Conservation (phyloP, 108 stramenopile species). For the Tribonema minus region DNA sequence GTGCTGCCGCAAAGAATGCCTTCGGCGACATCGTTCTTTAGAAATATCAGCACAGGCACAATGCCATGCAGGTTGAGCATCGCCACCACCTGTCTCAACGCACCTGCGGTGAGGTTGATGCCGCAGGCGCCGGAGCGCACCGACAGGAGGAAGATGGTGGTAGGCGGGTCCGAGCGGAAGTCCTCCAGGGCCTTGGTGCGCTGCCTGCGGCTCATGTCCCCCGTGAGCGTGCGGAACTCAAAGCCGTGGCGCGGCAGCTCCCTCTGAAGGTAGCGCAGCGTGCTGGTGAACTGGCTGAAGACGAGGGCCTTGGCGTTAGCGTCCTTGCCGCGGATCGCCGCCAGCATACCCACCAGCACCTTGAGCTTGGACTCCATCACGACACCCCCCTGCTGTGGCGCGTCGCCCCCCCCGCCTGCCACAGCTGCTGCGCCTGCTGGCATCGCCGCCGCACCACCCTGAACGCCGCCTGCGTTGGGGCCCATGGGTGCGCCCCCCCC, state of each 20-base stretch:
- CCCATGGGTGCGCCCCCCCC: no score
- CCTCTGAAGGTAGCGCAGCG: slow-evolving; percentile 8
- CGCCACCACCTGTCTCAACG: no score
- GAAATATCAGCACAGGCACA: no score
- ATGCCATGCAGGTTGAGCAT: no score
- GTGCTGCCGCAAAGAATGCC: no score
- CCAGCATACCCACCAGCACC: slow-evolving; percentile 8
- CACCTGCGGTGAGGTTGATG: slow-evolving; percentile 33
- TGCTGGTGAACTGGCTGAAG: slow-evolving; percentile 25
- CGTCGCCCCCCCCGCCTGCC: neutral
- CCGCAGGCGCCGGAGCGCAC: slow-evolving; percentile 19
- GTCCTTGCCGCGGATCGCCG: slow-evolving; percentile 13
- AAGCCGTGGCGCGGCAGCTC: slow-evolving; percentile 15
- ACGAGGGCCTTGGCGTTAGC: slow-evolving; percentile 22
- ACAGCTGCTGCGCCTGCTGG: neutral
- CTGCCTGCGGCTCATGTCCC: neutral
- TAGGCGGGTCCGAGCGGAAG: neutral
- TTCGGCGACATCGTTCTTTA: no score
- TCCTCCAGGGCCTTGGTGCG: slow-evolving; percentile 4
- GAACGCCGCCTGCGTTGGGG: no score
- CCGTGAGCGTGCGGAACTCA: slow-evolving; percentile 16
- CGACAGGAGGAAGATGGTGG: slow-evolving; percentile 25
- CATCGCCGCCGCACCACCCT: no score
- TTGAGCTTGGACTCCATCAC: slow-evolving; percentile 23
- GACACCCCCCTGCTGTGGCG: neutral